These are phyloP conservation scores for Thraustochytrium striatum DNA, from an alignment of 352 stramenopile genomes.

Conservation along the genomic window DNA sequence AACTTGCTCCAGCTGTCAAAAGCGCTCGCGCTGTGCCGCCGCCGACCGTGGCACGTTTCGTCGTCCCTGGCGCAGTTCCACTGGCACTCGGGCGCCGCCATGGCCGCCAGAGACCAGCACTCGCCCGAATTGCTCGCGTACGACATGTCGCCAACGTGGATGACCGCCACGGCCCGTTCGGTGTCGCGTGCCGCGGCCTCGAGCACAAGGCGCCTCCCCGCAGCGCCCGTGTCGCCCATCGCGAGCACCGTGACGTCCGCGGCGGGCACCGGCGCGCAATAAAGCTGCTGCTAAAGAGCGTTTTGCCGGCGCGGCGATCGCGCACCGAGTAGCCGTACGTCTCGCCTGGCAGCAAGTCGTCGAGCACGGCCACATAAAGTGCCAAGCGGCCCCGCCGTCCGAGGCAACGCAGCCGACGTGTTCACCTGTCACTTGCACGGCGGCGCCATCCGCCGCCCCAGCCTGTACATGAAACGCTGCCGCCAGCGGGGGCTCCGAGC, in stretches of 20 bases:
- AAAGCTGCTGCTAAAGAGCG: too few species aligned
- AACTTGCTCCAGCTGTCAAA: slow-evolving; percentile 15
- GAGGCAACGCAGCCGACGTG: too few species aligned
- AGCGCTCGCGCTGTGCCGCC: not conserved
- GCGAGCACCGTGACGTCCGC: not conserved
- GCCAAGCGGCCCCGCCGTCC: too few species aligned
- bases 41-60: not conserved
- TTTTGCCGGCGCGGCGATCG: too few species aligned
- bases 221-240: slow-evolving; percentile 12
- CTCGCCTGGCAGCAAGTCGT: too few species aligned
- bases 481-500: too few species aligned
- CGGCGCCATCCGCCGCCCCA: too few species aligned
- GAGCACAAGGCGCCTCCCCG: not conserved
- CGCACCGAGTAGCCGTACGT: too few species aligned
- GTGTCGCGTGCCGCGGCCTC: not conserved
- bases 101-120: not conserved
- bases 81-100: not conserved
- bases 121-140: slow-evolving; percentile 26
- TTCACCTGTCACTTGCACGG: too few species aligned
- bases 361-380: too few species aligned
- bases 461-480: too few species aligned
- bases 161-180: not conserved
- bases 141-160: slow-evolving; percentile 41
- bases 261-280: too few species aligned
- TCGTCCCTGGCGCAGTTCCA: slow-evolving; percentile 22